Evolutionary conservation across 139 green algal species (phyloP), one percentile per base, ranked within the genome.

Genomic region (Closterium sp.): DNA sequence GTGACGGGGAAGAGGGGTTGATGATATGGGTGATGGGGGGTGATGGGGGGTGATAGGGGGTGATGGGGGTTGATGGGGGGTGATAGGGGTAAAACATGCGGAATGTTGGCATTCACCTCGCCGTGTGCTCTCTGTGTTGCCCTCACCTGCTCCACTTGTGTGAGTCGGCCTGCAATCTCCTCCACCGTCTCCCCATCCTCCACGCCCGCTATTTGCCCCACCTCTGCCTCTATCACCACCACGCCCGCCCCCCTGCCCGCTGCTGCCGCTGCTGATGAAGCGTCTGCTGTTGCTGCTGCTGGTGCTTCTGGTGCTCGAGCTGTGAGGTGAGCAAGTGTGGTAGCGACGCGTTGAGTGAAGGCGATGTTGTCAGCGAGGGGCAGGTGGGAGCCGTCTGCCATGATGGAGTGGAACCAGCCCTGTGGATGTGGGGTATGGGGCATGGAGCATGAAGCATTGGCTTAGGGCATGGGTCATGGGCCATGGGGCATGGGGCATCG

Each of bases 141-240:
- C n/a, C 38, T 64, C n/a, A 94, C 91, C 91, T 94, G 87, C 1
- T 89, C 84, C 32, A 90, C 84, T 5, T 95, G 89, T 3, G 93
- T 95, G 21, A 95, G 43, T 0, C 69, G 33, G 12, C 89, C 93
- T 33, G 92, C 69, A 33, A 92, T 93, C 89, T 95, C 93, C 33
- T 95, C 81, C 30, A 95, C 92, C 16, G 93, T 91, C 8, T 95
- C 32, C 31, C 93, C 93, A 93, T 95, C 93, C 89, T 95, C 93
- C 84, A 84, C 94, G 33, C 93, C 93, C 30, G 93, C 91, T 31
- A 95, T n/a, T 10, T 93, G 87, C 28, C 93, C 93, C 84, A 95
- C 76, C 93, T 95, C 93, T 6, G 88, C 93, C 85, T 95, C 93
- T 16, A 95, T 93, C 66, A 28, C 55, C 76, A 95, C 93, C 88